Evolutionary conservation across 371 early-diverging fungal species (phyloP), one percentile per base, ranked within the genome.

Genomic region (Actinomortierella wolfii): DNA sequence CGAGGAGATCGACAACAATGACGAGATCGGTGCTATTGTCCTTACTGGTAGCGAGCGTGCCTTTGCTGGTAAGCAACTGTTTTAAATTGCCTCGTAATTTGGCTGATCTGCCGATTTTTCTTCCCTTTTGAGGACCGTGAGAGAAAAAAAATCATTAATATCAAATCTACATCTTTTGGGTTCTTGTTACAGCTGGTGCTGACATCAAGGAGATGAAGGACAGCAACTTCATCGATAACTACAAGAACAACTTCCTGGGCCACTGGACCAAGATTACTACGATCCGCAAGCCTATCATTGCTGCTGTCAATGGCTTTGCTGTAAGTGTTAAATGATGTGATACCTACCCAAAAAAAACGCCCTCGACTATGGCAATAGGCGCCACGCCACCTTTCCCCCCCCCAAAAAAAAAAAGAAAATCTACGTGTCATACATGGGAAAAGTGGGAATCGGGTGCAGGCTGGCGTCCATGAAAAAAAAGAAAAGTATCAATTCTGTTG

Each of bases 121-220:
- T 44, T 44, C 13, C 4, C 44, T 21, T 47, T 20, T 61, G 20
- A 28, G 24, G 47, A 45, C 15, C 18, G 41, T 11, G 15, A 41
- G 15, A 41, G 15, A 41, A 41, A 41, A 41, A 41, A 41, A 41
- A 41, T 6, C 20, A n/a, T 44, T 44, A 6, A 34, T 4, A 40
- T 7, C 39, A 14, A 28, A 15, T 50, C 46, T 3, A 43, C 21
- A 21, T 24, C 17, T 29, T 11, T 53, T 20, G 44, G n/a, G 43
- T 14, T 40, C 63, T 15, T 14, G 59, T 8, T 60, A 39, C 75
- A 92, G 97, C 98, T 54, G 98, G 98, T 54, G 99, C 99, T 51
- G 99, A 98, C 78, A 98, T 98, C 79, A 96, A 97, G 86, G 97
- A 98, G 80, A 98, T 98, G 99, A 85, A 84, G 79, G 89, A 91